These are phyloP conservation scores for Rubia tinctorum DNA, from an alignment of 305 asterid genomes.

Conservation along the genomic window DNA sequence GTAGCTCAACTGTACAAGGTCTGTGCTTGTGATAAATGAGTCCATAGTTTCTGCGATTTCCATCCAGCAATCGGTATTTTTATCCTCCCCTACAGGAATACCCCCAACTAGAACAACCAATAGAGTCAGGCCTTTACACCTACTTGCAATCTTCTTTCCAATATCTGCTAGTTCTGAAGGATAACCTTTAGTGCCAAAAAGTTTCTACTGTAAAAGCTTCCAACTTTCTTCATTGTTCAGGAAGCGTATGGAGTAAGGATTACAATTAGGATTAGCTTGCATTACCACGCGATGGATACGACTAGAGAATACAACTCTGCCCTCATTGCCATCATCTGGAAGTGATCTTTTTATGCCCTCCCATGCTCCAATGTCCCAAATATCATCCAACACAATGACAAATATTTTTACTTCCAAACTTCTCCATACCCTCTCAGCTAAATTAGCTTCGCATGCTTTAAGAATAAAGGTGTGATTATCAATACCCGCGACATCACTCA, in stretches of 20 bases:
- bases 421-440: constrained; percentile 10
- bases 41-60: too few species aligned
- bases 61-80: too few species aligned
- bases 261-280: too few species aligned
- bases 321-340: too few species aligned
- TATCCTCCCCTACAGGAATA: background rate
- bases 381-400: constrained; percentile 17
- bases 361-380: constrained; percentile 16
- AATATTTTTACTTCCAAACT: constrained; percentile 9
- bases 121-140: constrained; percentile 17
- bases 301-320: too few species aligned
- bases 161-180: background rate
- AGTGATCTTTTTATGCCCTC: background rate
- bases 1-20: constrained; percentile 16
- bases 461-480: background rate
- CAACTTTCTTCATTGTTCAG: constrained; percentile 7
- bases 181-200: background rate
- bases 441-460: background rate
- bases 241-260: background rate
- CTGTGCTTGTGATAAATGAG: background rate
- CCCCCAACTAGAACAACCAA: constrained; percentile 8
- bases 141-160: background rate
- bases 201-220: constrained; percentile 9
- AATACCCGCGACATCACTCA: background rate
- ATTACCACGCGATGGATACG: too few species aligned